These are phyloP conservation scores for Pyrus pyrifolia DNA, from an alignment of 306 rosid genomes.

Conservation along the genomic window DNA sequence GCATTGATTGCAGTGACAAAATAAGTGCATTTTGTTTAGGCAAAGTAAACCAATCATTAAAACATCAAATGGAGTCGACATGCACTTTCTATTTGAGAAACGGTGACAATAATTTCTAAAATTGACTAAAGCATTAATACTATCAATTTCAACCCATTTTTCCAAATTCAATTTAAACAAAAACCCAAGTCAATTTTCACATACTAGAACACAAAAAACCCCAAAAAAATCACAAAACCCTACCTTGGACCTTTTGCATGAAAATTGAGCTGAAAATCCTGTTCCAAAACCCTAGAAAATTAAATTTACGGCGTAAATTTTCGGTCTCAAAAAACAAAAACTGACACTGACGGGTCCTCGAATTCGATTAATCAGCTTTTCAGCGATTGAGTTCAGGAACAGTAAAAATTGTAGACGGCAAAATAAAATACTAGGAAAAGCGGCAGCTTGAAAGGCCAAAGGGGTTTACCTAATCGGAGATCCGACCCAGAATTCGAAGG, in stretches of 20 bases:
- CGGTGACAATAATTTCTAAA: background rate
- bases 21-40: background rate
- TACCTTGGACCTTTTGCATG: background rate
- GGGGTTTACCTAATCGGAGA: constrained; percentile 32
- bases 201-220: background rate
- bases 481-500: constrained; percentile 9
- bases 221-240: background rate
- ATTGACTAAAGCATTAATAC: background rate
- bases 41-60: background rate
- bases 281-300: background rate
- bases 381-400: background rate
- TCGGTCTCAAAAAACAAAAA: background rate
- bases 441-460: background rate
- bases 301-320: background rate
- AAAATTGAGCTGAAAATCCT: background rate
- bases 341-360: too few species aligned
- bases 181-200: background rate
- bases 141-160: background rate
- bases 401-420: background rate
- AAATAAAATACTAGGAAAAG: background rate
- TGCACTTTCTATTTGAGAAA: background rate
- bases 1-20: background rate
- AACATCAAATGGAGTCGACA: background rate
- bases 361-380: background rate
- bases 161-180: background rate